Evolutionary conservation across 2,329 filamentous ascomycete species (phyloP).

Genomic region (Fusarium graminum): DNA sequence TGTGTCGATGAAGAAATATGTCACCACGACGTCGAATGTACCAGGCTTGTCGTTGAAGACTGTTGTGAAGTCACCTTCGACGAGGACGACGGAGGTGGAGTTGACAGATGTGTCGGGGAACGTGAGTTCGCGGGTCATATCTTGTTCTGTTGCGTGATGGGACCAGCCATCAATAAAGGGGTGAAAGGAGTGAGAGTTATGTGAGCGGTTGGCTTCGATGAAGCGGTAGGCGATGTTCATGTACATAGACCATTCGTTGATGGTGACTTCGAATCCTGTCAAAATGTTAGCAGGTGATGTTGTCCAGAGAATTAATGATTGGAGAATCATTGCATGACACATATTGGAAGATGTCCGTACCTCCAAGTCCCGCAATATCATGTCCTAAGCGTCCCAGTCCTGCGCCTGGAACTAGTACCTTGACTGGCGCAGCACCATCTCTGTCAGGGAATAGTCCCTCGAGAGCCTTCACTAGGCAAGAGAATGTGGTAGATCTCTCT

Average conservation of each 20-base stretch:
- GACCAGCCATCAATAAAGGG: slow-evolving; percentile 70
- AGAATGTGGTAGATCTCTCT: slow-evolving; percentile 61
- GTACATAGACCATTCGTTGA: slow-evolving; percentile 70
- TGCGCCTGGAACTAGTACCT: slow-evolving; percentile 65
- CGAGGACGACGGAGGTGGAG: slow-evolving; percentile 57
- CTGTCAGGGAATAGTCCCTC: slow-evolving; percentile 51
- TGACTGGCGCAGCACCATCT: slow-evolving; percentile 41
- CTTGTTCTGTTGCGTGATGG: slow-evolving; percentile 62
- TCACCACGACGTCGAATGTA: slow-evolving; percentile 64
- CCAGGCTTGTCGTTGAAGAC: slow-evolving; percentile 49
- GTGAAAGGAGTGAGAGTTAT: slow-evolving; percentile 54
- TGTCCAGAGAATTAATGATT: rapidly evolving
- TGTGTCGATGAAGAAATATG: slow-evolving; percentile 73
- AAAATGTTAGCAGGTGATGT: neutral
- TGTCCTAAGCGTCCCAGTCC: slow-evolving; percentile 66
- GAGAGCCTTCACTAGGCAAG: slow-evolving; percentile 55
- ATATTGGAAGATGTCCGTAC: slow-evolving; percentile 32
- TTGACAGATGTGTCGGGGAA: slow-evolving; percentile 60
- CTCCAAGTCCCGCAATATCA: slow-evolving; percentile 61
- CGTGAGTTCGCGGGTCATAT: slow-evolving; percentile 61
- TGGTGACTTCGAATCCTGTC: slow-evolving; percentile 63
- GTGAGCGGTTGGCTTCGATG: slow-evolving; percentile 53
- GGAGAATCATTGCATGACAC: neutral
- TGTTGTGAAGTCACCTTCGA: slow-evolving; percentile 70
- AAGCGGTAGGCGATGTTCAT: slow-evolving; percentile 69